Percentiles rank a stretch among this genome's conserved stretches.
phyloP scores from a whole-genome alignment of 495 filamentous ascomycete species.

The Podospora australis region DNA sequence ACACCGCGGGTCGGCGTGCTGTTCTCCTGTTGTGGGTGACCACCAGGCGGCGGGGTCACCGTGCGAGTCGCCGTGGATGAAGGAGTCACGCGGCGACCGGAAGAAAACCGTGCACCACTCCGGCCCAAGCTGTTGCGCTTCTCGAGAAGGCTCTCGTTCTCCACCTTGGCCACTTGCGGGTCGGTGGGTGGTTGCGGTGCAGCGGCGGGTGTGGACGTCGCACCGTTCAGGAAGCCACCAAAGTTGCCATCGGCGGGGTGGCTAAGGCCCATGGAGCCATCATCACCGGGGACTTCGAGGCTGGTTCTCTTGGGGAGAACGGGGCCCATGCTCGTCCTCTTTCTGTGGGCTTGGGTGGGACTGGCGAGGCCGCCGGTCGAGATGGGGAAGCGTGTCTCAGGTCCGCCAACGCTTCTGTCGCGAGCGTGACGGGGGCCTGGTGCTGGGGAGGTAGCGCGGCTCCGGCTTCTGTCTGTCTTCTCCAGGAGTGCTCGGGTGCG shows the following conservation, averaged over 20 bases:
- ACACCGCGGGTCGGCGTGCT: constrained; percentile 17
- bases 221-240: constrained; percentile 28
- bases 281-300: constrained; percentile 43
- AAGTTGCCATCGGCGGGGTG: constrained; percentile 38
- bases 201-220: constrained; percentile 26
- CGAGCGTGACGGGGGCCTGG: constrained; percentile 59
- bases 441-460: constrained; percentile 69
- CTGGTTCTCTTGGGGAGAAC: constrained; percentile 27
- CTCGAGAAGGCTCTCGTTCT: constrained; percentile 29
- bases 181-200: constrained; percentile 20
- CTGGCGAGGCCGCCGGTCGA: constrained; percentile 59
- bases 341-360: constrained; percentile 41
- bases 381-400: constrained; percentile 82
- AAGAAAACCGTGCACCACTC: constrained; percentile 37
- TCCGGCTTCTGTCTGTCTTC: constrained; percentile 48
- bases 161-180: constrained; percentile 32
- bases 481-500: constrained; percentile 75
- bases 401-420: constrained; percentile 74
- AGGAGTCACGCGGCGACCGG: constrained; percentile 34
- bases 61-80: constrained; percentile 8
- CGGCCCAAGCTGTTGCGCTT: constrained; percentile 49
- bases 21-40: constrained; percentile 3
- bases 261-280: constrained; percentile 27
- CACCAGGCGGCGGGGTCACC: constrained; percentile 2
- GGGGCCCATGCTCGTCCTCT: constrained; percentile 20